A percentile compares a stretch with the other conserved stretches of the same genome.
Evolutionary conservation across 2,329 filamentous ascomycete species (phyloP).

Genomic region (Aspergillus sp.): DNA sequence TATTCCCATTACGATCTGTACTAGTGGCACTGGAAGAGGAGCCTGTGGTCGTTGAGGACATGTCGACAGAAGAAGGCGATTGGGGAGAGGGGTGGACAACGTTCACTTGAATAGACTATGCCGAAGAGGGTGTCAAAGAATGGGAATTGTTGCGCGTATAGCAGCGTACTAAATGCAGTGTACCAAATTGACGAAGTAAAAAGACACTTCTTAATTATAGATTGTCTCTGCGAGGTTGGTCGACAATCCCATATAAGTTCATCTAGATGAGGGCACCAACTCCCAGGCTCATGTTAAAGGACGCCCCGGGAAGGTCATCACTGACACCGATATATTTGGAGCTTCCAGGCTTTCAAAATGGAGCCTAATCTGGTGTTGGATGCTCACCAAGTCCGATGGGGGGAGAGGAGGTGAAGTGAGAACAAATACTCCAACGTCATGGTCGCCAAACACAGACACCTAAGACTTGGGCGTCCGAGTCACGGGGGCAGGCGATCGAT

Average conservation of each 20-base stretch:
- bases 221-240: constrained; percentile 1
- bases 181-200: neutral
- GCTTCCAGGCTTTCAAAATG: neutral
- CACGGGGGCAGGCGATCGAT: constrained; percentile 2
- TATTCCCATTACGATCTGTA: constrained; percentile 30
- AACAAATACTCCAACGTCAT: neutral
- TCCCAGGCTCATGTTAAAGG: constrained; percentile 11
- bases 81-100: neutral
- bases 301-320: constrained; percentile 16
- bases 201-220: neutral
- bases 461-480: neutral
- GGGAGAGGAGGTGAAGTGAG: neutral
- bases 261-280: constrained; percentile 15
- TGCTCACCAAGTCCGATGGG: neutral
- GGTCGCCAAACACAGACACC: constrained; percentile 1
- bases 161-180: neutral
- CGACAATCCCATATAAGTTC: constrained; percentile 11
- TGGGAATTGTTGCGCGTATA: neutral
- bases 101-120: neutral
- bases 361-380: neutral
- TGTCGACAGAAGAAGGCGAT: constrained; percentile 17
- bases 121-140: neutral
- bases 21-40: constrained; percentile 31
- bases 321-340: constrained; percentile 8
- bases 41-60: constrained; percentile 33